A percentile compares a stretch with the other conserved stretches of the same genome.
Evolutionary conservation across 2,329 filamentous ascomycete species (phyloP).

Genomic region (Epicoccum nigrum): DNA sequence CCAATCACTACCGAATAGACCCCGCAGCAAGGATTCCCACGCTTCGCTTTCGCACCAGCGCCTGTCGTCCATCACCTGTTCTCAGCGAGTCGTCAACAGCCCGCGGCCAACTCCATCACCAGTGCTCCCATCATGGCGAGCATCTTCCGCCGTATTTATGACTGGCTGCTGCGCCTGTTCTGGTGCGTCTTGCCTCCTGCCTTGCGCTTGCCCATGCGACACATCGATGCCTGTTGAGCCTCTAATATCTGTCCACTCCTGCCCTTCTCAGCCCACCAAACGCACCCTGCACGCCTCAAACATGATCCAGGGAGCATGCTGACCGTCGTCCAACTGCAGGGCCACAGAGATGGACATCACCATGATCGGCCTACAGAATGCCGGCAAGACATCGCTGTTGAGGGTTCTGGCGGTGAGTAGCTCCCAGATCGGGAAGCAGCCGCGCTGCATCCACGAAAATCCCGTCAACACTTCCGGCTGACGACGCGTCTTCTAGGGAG

Average conservation of each 20-base stretch:
- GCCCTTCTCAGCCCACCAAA: constrained; percentile 21
- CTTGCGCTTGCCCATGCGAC: constrained; percentile 17
- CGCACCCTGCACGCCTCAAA: constrained; percentile 26
- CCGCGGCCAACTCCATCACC: constrained; percentile 43
- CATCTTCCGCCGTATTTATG: constrained; percentile 92
- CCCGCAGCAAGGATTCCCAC: constrained; percentile 48
- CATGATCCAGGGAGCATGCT: constrained; percentile 26
- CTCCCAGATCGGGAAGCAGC: constrained; percentile 41
- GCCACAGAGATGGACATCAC: constrained; percentile 99
- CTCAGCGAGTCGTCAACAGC: constrained; percentile 30
- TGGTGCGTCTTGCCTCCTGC: constrained; percentile 68
- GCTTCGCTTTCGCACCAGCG: constrained; percentile 35
- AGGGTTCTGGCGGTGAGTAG: constrained; percentile 88
- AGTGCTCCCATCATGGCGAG: constrained; percentile 70
- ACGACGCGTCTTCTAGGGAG: constrained; percentile 68
- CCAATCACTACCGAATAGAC: constrained; percentile 36
- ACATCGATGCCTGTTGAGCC: constrained; percentile 37
- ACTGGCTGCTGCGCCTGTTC: constrained; percentile 97
- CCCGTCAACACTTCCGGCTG: constrained; percentile 30
- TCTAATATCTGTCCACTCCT: constrained; percentile 31
- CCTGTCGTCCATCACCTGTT: constrained; percentile 36
- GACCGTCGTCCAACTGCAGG: constrained; percentile 59
- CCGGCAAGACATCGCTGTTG: constrained; percentile 94
- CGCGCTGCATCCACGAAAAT: constrained; percentile 32
- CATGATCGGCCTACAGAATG: constrained; percentile 97